Evolutionary conservation across 2,329 filamentous ascomycete species (phyloP), one percentile per base, ranked within the genome.

Genomic region (Colletotrichum costaricense): DNA sequence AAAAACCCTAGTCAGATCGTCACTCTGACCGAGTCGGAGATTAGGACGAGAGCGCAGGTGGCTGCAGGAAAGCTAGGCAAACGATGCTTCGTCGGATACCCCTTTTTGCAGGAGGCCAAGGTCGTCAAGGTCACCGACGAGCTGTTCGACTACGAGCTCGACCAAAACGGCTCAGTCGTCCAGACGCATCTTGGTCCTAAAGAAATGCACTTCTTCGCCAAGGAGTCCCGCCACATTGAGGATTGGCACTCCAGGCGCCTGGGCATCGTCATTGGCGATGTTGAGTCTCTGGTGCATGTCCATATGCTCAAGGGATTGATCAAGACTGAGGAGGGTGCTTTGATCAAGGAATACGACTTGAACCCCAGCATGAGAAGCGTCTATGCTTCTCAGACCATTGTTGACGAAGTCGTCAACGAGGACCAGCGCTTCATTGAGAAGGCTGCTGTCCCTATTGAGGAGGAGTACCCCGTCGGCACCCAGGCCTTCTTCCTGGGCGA

Each of bases 1-100:
- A 93, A 95, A 63, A 98, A 98, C 79, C 95, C 98, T 82, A 99
- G 96, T 82, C 95, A 98, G 91, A 91, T 98, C 28, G 89, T 98
- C 69, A 98, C 94, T 2, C 86, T 99, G 63, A 88, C 92, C 38
- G 93, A 94, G 49, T 90, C 94, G 0, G 94, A 95, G 75, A 84
- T 86, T 71, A 91, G 93, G 46, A 92, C 93, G 60, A 93, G 90
- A 75, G 87, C 92, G 26, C 91, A 94, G 76, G 85, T 90, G 67
- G 95, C 95, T 68, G 94, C 95, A 81, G 84, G 86, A 63, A 96
- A 95, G 80, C 88, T 99, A 57, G 96, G 95, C 57, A 90, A 96
- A 82, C 92, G 92, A 73, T 95, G 97, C 73, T 95, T 95, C 80
- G 94, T 98, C 74, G 95, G 96, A 49, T 99, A 97, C 79, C 97